Base-by-base conservation (phyloP, 2,329 filamentous ascomycete genomes). In the Clonostachys rosea region DNA sequence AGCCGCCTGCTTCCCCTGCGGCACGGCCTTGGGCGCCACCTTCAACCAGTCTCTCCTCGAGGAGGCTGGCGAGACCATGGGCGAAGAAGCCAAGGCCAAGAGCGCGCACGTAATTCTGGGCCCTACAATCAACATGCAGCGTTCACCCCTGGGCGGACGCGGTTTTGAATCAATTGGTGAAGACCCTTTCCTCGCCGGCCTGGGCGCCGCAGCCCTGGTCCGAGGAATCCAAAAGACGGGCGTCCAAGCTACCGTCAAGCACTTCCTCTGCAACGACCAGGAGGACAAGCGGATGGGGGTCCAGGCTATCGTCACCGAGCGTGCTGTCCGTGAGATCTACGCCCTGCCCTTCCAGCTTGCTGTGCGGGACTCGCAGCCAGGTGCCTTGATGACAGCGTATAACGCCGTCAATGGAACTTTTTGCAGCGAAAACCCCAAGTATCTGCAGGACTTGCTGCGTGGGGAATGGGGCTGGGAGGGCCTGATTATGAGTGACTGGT, bases 81-180 rank as follows among this genome's bases (percentile, higher is more conserved):
- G 71, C 5, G 66, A 72, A 42, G 78, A 81, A 53, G 71, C 76
- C 37, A 71, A 75, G 43, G 70, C 72, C 1, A 82, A 83, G 60
- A 77, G 76, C 36, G 79, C 76, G 4, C 78, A 83, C 57, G 71
- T 70, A 18, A 76, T 81, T 49, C 69, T 84, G 1, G 81, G 81
- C 0, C 81, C 81, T 5, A 84, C 81, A 18, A 80, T 84, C 57
- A 82, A 83, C 58, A 82, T 82, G 70, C 77, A 81, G 55, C 71
- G 79, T 43, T 76, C 73, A 6, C 80, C 78, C n/a, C 69, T 82
- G 3, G 79, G 79, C 20, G 79, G 79, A 10, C 73, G 79, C 45
- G 79, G 78, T 36, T 83, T 83, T 52, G 79, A 83, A 62, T 81
- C 76, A 9, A 70, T 81, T 44, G 68, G 75, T 40, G 78, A 83